Conservation (phyloP, 345 rosid genomes). For the Euphorbia peplus region DNA sequence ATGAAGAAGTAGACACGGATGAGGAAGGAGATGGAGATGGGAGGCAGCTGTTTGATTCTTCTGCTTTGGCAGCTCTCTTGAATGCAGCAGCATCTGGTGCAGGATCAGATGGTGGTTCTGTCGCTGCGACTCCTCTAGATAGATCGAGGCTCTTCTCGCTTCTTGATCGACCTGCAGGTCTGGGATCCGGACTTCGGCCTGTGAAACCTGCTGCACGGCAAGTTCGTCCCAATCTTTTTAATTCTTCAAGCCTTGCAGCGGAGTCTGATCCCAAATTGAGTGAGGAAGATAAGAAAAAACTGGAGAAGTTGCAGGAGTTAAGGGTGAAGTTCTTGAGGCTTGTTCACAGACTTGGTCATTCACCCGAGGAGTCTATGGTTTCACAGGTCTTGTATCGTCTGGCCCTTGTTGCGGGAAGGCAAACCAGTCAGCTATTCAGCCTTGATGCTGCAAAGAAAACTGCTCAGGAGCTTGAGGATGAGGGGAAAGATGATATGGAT, state of each 20-base stretch:
- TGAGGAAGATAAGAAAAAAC: slow-evolving; percentile 79
- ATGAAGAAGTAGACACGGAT: slow-evolving; percentile 70
- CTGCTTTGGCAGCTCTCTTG: slow-evolving; percentile 85
- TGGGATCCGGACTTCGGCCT: slow-evolving; percentile 75
- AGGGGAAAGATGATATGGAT: slow-evolving; percentile 54
- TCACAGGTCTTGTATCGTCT: slow-evolving; percentile 80
- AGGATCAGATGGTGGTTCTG: slow-evolving; percentile 54
- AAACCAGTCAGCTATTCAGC: slow-evolving; percentile 58
- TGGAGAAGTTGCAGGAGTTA: slow-evolving; percentile 69
- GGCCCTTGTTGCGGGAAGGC: slow-evolving; percentile 76
- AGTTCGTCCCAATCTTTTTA: slow-evolving; percentile 52
- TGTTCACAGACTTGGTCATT: slow-evolving; percentile 68
- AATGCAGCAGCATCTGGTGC: slow-evolving; percentile 85
- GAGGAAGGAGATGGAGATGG: slow-evolving; percentile 78
- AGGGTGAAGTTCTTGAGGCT: slow-evolving; percentile 87
- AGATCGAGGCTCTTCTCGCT: slow-evolving; percentile 91
- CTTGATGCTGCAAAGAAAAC: slow-evolving; percentile 73
- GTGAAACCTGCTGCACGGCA: slow-evolving; percentile 62
- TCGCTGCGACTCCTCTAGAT: slow-evolving; percentile 74
- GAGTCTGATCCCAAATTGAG: slow-evolving; percentile 60
- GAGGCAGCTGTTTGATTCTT: slow-evolving; percentile 81
- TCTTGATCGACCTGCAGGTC: slow-evolving; percentile 87
- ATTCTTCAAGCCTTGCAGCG: slow-evolving; percentile 37
- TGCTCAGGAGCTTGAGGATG: slow-evolving; percentile 71
- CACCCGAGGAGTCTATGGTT: slow-evolving; percentile 74